Base-by-base conservation (phyloP, 2,329 filamentous ascomycete genomes). In the Cladosporium sp. region DNA sequence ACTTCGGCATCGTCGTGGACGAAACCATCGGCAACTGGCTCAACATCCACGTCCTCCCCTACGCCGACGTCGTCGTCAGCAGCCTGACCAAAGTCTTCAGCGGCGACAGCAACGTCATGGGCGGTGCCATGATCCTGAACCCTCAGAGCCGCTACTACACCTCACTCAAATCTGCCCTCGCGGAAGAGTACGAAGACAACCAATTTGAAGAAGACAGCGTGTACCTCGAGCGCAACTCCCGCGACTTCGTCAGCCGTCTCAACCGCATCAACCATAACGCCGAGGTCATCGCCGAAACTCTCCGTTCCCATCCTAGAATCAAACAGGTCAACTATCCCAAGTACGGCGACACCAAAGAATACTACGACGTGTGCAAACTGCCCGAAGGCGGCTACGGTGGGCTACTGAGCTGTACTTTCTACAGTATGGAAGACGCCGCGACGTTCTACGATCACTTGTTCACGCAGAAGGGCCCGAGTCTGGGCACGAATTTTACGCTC, bases 91-190 rank as follows among this genome's bases (percentile, higher is more conserved):
- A 99, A 78, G 90, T 98, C 63, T 99, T 99, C 80, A 96, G 92
- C 65, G 95, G 95, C 60, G 95, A 97, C 78, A 95, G 92, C 77
- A 98, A 99, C 77, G 95, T 99, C 70, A 98, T 98, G 94, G 95
- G 93, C 66, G 95, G 95, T 66, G 83, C 86, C 69, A 81, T 83
- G 16, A 83, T 90, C 18, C 78, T 90, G 62, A 90, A 90, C 68
- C 86, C 88, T 0, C 85, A 88, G 65, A 82, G 88, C n/a, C 86
- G 80, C 55, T 90, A 89, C 79, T 97, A 97, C 77, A 64, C 76
- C 2, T 71, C 79, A 0, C 78, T 99, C n/a, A 94, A 92, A 75
- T 75, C 81, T 5, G 82, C 84, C n/a, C 86, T 91, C 76, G 79
- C 80, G 5, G 76, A 78, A 10, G 86, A 91, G 52, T 95, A 91